These are phyloP conservation scores for Tubosaeta brunneosetosa DNA, from an alignment of 768 basidiomycete species.

Conservation along the genomic window DNA sequence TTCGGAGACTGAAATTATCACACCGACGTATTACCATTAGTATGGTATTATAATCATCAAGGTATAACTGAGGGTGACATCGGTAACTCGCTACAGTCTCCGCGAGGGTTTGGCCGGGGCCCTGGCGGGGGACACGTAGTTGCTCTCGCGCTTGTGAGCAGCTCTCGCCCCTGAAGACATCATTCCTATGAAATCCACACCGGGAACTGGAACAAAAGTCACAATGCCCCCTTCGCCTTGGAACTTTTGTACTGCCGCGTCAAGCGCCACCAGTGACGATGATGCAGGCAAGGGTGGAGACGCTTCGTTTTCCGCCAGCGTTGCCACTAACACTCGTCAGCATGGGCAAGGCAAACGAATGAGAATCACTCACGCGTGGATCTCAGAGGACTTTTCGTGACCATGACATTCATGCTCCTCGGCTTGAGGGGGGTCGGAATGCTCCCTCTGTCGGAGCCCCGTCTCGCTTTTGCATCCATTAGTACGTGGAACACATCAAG, in stretches of 20 bases:
- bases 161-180: constrained; percentile 1
- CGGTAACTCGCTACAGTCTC: constrained; percentile 11
- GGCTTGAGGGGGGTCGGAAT: not conserved
- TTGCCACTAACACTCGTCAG: constrained; percentile 1
- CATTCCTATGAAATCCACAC: constrained; percentile 6
- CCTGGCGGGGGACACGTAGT: constrained; percentile 7
- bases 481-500: not conserved
- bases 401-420: not conserved
- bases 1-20: constrained; percentile 14
- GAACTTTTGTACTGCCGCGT: not conserved
- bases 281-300: not conserved
- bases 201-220: not conserved
- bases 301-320: not conserved
- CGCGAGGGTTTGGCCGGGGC: constrained; percentile 12
- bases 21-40: too few relatives aligned
- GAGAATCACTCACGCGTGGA: constrained; percentile 9
- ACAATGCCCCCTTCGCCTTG: not conserved
- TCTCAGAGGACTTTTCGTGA: not conserved
- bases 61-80: not conserved
- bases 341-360: not conserved
- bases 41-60: not conserved
- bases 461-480: not conserved
- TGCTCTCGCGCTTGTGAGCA: not conserved
- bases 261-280: not conserved
- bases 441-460: not conserved